Evolutionary conservation across 352 stramenopile genomes (phyloP).

Genomic region (Pythium coloratum): DNA sequence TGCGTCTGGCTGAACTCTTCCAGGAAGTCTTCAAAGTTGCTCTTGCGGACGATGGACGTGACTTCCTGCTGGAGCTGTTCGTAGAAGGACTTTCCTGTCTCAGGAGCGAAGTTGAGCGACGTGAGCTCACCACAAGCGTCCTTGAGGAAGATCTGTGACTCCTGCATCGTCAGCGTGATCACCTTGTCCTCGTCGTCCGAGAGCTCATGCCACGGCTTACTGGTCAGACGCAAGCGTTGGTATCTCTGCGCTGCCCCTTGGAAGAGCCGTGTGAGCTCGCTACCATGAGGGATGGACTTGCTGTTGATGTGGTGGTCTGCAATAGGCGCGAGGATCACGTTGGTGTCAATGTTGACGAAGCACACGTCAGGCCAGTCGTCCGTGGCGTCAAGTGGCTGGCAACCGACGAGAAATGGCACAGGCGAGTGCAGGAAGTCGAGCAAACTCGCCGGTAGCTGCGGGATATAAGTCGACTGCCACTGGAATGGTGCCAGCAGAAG

Average conservation of each 20-base stretch:
- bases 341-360: slow-evolving; percentile 79
- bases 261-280: slow-evolving; percentile 62
- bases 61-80: slow-evolving; percentile 79
- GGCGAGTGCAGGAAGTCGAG: slow-evolving; percentile 85
- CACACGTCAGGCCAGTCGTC: slow-evolving; percentile 81
- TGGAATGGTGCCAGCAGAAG: slow-evolving; percentile 78
- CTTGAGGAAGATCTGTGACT: slow-evolving; percentile 68
- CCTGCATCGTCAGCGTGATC: slow-evolving; percentile 68
- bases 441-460: slow-evolving; percentile 61
- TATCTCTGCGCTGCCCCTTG: slow-evolving; percentile 54
- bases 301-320: slow-evolving; percentile 44
- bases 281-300: slow-evolving; percentile 54
- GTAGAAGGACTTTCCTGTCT: slow-evolving; percentile 47
- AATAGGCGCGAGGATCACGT: slow-evolving; percentile 48
- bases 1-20: slow-evolving; percentile 86
- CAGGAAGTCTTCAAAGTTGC: slow-evolving; percentile 67
- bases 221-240: slow-evolving; percentile 36
- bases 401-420: slow-evolving; percentile 77
- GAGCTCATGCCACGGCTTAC: slow-evolving; percentile 77
- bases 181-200: slow-evolving; percentile 79
- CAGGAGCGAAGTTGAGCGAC: slow-evolving; percentile 46
- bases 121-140: slow-evolving; percentile 73
- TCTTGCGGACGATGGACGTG: slow-evolving; percentile 64
- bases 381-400: slow-evolving; percentile 55
- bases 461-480: slow-evolving; percentile 90